These are phyloP conservation scores for Pleurostoma richardsiae DNA, from an alignment of 2,329 filamentous ascomycete genomes.

Conservation along the genomic window DNA sequence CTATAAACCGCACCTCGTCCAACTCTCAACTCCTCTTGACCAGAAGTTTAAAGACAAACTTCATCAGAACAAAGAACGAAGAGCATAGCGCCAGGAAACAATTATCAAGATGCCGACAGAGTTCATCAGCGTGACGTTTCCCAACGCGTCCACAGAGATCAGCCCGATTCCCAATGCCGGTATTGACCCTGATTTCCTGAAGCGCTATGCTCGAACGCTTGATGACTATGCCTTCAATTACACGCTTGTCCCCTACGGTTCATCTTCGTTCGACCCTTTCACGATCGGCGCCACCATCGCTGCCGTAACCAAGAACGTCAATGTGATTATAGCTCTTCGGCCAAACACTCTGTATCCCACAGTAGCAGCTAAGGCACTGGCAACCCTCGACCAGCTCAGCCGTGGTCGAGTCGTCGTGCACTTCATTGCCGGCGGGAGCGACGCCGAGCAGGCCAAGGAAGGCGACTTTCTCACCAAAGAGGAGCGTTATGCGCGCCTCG, in stretches of 20 bases:
- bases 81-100: background rate
- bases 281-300: constrained; percentile 55
- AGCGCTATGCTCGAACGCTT: constrained; percentile 49
- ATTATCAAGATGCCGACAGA: constrained; percentile 37
- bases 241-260: constrained; percentile 55
- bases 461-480: constrained; percentile 55
- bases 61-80: background rate
- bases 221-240: constrained; percentile 60
- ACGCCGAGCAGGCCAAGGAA: constrained; percentile 54
- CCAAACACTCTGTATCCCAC: constrained; percentile 60
- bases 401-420: constrained; percentile 54
- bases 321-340: constrained; percentile 55
- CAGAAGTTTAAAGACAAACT: background rate
- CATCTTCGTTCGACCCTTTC: constrained; percentile 49
- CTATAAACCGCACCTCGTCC: background rate
- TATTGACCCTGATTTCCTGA: constrained; percentile 50
- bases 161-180: constrained; percentile 43
- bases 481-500: constrained; percentile 51
- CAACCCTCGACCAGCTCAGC: constrained; percentile 56
- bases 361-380: constrained; percentile 56
- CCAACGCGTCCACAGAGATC: constrained; percentile 52
- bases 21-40: constrained; percentile 7
- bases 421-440: constrained; percentile 58
- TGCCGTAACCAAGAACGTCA: constrained; percentile 51
- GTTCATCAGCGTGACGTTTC: constrained; percentile 55